These are phyloP conservation scores for Fusarium duplospermum DNA, from an alignment of 2,329 filamentous ascomycete genomes.

Conservation along the genomic window DNA sequence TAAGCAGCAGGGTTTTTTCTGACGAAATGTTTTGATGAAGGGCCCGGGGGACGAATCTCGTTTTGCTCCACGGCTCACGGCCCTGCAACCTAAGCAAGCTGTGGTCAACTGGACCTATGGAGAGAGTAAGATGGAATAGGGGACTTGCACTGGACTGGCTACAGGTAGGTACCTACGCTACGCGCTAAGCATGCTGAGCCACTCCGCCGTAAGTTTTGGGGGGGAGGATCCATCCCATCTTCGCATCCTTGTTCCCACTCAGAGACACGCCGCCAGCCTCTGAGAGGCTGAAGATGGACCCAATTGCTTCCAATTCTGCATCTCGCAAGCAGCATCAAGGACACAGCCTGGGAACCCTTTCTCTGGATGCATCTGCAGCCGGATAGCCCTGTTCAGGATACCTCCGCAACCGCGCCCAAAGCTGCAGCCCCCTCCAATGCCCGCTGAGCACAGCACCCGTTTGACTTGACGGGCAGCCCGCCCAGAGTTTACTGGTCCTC, in stretches of 20 bases:
- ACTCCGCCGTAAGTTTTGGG: slow-evolving; percentile 43
- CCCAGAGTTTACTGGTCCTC: slow-evolving; percentile 22
- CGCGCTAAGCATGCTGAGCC: slow-evolving; percentile 48
- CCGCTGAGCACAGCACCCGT: slow-evolving; percentile 9
- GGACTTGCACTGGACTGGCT: slow-evolving; percentile 32
- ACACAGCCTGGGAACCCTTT: slow-evolving; percentile 7
- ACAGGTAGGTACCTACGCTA: not conserved
- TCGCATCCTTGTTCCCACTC: slow-evolving; percentile 32
- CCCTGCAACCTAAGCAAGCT: slow-evolving; percentile 26
- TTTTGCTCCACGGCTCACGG: slow-evolving; percentile 42
- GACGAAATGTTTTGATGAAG: slow-evolving; percentile 46
- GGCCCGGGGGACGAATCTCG: slow-evolving; percentile 40
- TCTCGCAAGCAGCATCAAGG: slow-evolving; percentile 4
- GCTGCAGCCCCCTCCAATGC: slow-evolving; percentile 2
- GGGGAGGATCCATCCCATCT: slow-evolving; percentile 42
- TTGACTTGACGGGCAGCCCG: slow-evolving; percentile 19
- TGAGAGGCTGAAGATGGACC: slow-evolving; percentile 23
- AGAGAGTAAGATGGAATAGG: slow-evolving; percentile 42
- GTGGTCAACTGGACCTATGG: slow-evolving; percentile 7
- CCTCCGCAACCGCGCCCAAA: not conserved
- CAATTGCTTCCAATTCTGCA: slow-evolving; percentile 4
- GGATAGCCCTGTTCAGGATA: not conserved
- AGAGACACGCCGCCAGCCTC: slow-evolving; percentile 21
- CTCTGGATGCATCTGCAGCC: not conserved
- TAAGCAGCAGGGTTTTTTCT: slow-evolving; percentile 37